Evolutionary conservation across 805 yeast species (phyloP).

Genomic region (Saccharomycopsis vini): DNA sequence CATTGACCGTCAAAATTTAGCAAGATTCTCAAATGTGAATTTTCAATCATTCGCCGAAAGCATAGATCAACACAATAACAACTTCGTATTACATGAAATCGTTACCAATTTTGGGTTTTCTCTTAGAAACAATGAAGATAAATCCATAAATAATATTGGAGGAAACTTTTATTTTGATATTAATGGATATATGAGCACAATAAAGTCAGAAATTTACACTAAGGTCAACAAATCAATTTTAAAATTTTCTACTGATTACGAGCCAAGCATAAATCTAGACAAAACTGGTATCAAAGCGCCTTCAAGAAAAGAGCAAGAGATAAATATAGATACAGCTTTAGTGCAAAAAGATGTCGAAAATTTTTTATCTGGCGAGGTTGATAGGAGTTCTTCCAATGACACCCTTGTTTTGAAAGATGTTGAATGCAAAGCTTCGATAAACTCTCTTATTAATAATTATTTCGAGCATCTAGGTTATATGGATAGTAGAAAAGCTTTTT

Average conservation of each 20-base stretch:
- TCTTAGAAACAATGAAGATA: slow-evolving; percentile 34
- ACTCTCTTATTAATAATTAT: slow-evolving; percentile 35
- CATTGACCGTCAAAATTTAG: background rate
- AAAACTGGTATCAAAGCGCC: background rate
- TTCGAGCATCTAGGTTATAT: slow-evolving; percentile 51
- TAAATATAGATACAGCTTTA: background rate
- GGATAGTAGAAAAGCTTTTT: slow-evolving; percentile 44
- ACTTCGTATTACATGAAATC: slow-evolving; percentile 13
- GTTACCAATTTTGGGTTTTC: slow-evolving; percentile 26
- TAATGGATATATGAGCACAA: slow-evolving; percentile 34
- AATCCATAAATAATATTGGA: slow-evolving; percentile 23
- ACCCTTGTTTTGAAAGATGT: slow-evolving; percentile 9
- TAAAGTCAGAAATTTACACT: slow-evolving; percentile 25
- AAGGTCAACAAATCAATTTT: slow-evolving; percentile 4
- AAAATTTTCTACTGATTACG: background rate
- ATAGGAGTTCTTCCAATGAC: background rate
- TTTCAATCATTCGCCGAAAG: slow-evolving; percentile 9
- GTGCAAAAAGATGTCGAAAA: background rate
- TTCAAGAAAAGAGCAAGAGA: background rate
- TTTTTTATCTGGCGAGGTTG: background rate
- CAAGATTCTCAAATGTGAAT: background rate
- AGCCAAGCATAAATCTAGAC: background rate
- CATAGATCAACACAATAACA: slow-evolving; percentile 11
- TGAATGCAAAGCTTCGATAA: slow-evolving; percentile 10
- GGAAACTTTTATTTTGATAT: slow-evolving; percentile 39